These are phyloP conservation scores for Hebeloma cylindrosporum DNA, from an alignment of 768 basidiomycete genomes.

Conservation along the genomic window DNA sequence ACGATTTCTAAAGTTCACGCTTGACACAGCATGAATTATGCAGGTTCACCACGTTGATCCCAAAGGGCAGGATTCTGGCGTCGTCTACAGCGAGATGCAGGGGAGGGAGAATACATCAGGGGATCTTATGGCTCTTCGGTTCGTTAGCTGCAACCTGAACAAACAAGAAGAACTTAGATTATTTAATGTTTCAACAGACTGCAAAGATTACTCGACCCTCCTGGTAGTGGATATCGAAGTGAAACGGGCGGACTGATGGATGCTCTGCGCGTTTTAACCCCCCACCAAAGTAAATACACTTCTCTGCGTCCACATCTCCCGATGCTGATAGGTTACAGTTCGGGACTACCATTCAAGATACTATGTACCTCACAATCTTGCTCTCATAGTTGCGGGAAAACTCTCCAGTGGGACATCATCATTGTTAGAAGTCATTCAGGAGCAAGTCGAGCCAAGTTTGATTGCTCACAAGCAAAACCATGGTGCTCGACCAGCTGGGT, in stretches of 20 bases:
- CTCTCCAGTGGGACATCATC: constrained; percentile 73
- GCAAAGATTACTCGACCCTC: constrained; percentile 79
- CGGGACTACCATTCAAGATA: constrained; percentile 84
- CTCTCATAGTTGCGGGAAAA: constrained; percentile 86
- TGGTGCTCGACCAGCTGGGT: constrained; percentile 71
- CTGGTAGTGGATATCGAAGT: constrained; percentile 85
- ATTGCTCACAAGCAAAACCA: constrained; percentile 70
- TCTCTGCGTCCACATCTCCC: constrained; percentile 5
- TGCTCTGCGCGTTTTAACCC: constrained; percentile 78
- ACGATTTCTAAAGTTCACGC: neutral
- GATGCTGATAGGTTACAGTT: constrained; percentile 48
- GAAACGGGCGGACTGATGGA: constrained; percentile 98
- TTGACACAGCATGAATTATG: neutral
- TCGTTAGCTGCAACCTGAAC: constrained; percentile 24
- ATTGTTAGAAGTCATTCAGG: constrained; percentile 79
- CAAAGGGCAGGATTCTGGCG: constrained; percentile 89
- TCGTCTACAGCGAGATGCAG: constrained; percentile 97
- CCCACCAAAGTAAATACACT: constrained; percentile 74
- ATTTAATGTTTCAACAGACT: too few relatives aligned
- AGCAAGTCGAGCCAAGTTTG: constrained; percentile 80
- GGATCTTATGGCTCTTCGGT: constrained; percentile 89
- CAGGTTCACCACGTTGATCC: constrained; percentile 94
- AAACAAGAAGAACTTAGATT: too few relatives aligned
- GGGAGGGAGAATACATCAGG: constrained; percentile 91
- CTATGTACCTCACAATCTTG: constrained; percentile 93